Base-by-base conservation (phyloP, 139 green algal species). In the Tetraselmis striata region DNA sequence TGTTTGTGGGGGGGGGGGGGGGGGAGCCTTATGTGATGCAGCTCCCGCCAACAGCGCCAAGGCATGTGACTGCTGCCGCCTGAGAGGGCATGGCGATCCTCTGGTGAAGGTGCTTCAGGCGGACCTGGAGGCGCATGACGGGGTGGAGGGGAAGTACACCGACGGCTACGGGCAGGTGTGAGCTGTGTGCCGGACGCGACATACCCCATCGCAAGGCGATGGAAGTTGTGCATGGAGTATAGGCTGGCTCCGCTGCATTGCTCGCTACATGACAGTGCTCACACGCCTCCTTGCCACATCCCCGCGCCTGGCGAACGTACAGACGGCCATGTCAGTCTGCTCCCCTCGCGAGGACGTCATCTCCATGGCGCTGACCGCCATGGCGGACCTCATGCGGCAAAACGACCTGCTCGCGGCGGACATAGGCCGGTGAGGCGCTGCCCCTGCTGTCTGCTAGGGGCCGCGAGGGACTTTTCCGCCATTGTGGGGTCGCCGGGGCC, bases 121-220 rank as follows among this genome's bases (percentile, higher is more conserved):
- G 27, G 92, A 91, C n/a, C 79, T 98, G 75, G 94, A 98, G 82
- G 32, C 24, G 2, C 78, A 89, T 28, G 92, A 98, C 59, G 86
- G 86, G 30, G 93, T 91, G 67, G 30, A 28, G 1, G 95, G 95
- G 27, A 98, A 98, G 83, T 98, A 98, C 89, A 97, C 93, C 0
- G 25, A 89, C 0, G 95, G 94, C 0, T 86, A 98, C 22, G 95
- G 94, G 0, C 94, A 97, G 90, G 87, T 93, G 26, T 22, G 45
- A 67, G 5, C 18, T 67, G n/a, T n/a, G n/a, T n/a, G n/a, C n/a
- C n/a, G n/a, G n/a, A n/a, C n/a, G n/a, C n/a, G n/a, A n/a, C n/a
- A 59, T 25, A n/a, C 28, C 31, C 11, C 25, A 31, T 28, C 27
- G 24, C 59, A 23, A 2, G 29, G 2, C 22, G 11, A 25, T 1